These are phyloP conservation scores for Eimeria maxima DNA, from an alignment of 169 alveolate genomes.

Conservation along the genomic window DNA sequence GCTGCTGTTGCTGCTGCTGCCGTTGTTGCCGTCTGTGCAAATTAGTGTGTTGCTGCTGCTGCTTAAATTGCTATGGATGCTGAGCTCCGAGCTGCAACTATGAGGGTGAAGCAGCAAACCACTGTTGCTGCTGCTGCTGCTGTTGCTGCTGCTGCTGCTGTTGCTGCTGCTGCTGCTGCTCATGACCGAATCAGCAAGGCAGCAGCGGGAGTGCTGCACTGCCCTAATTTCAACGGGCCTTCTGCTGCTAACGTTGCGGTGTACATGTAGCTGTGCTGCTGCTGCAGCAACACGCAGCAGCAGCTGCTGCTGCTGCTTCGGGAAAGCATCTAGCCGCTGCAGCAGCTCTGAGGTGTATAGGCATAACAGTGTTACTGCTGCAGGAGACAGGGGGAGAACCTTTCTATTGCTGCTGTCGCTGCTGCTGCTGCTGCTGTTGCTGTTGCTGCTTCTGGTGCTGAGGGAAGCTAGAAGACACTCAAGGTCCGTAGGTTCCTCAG, in stretches of 20 bases:
- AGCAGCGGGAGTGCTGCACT: slow-evolving; percentile 7
- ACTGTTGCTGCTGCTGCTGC: slow-evolving; percentile 26
- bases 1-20: background rate
- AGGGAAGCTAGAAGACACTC: background rate
- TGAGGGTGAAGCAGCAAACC: background rate
- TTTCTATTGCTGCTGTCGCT: background rate
- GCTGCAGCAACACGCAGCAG: background rate
- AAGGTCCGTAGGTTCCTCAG: background rate
- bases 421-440: slow-evolving; percentile 1
- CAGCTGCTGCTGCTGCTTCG: background rate
- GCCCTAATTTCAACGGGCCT: background rate
- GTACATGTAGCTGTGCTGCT: too few species aligned
- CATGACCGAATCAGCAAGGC: background rate
- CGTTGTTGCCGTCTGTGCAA: background rate
- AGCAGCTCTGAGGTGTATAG: background rate
- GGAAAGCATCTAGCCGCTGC: background rate
- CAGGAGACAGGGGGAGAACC: background rate
- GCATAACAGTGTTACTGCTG: background rate
- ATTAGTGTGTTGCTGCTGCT: background rate
- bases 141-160: slow-evolving; percentile 9
- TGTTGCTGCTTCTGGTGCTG: slow-evolving; percentile 10
- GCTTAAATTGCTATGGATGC: background rate
- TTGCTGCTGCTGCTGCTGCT: background rate
- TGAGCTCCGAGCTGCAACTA: background rate
- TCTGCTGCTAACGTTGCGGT: slow-evolving; percentile 8